phyloP scores from a whole-genome alignment of 2,329 filamentous ascomycete genomes.

The Periconia macrospinosa region DNA sequence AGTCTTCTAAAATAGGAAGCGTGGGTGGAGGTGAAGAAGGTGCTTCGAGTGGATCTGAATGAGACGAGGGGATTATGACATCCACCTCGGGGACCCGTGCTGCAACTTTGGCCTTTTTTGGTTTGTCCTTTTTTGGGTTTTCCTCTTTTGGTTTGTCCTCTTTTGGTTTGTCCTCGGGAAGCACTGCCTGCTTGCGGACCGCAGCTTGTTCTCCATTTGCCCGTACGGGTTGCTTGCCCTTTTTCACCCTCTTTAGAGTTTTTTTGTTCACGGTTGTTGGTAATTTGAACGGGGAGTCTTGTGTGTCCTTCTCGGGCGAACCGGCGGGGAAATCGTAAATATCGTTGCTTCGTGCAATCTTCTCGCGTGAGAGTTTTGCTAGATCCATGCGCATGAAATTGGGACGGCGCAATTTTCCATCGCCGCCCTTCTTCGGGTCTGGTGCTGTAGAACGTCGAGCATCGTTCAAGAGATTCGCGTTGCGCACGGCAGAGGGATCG shows the following conservation, averaged over 20 bases:
- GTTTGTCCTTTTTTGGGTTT: not conserved
- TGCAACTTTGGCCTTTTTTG: not conserved
- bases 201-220: not conserved
- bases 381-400: conserved; percentile 10
- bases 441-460: conserved; percentile 18
- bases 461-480: conserved; percentile 33
- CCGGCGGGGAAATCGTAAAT: conserved; percentile 18
- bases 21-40: conserved; percentile 4
- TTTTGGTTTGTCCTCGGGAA: not conserved
- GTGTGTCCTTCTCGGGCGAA: conserved; percentile 22
- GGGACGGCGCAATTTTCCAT: conserved; percentile 22
- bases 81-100: not conserved
- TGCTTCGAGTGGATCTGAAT: not conserved
- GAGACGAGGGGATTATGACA: not conserved
- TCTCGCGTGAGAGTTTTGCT: conserved; percentile 2
- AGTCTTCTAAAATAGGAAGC: not conserved
- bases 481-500: conserved; percentile 14
- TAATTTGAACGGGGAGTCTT: conserved; percentile 3
- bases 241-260: conserved; percentile 10
- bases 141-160: too few species aligned
- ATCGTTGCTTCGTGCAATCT: conserved; percentile 14
- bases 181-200: not conserved
- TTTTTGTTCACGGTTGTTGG: conserved; percentile 10
- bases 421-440: not conserved
- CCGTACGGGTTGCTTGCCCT: not conserved